Evolutionary conservation across 169 alveolate genomes (phyloP).

Genomic region (Eimeria brunetti): DNA sequence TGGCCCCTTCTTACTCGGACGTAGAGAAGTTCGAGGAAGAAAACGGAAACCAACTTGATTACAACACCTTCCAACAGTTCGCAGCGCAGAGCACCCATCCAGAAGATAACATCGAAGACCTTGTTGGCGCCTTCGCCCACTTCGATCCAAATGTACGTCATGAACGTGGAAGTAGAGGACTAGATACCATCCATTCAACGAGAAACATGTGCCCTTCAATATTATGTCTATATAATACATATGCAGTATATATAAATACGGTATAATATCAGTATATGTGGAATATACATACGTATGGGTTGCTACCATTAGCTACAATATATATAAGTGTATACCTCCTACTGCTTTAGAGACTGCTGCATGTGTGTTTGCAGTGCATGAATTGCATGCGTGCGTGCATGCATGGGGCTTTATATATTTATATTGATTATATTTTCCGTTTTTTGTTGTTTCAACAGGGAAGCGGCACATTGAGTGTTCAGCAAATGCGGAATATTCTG

Average conservation of each 20-base stretch:
- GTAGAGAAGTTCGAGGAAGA: slow-evolving; percentile 79
- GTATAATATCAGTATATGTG: too few relatives aligned
- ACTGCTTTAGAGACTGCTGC: neutral
- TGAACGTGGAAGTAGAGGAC: too few relatives aligned
- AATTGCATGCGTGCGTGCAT: neutral
- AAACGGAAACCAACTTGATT: slow-evolving; percentile 83
- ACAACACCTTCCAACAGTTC: slow-evolving; percentile 83
- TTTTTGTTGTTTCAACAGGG: too few relatives aligned
- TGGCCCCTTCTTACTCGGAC: slow-evolving; percentile 86
- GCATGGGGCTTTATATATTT: neutral
- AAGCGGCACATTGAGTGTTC: slow-evolving; percentile 81
- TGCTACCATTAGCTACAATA: too few relatives aligned
- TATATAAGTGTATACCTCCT: too few relatives aligned
- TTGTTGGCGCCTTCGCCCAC: slow-evolving; percentile 83
- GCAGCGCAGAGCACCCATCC: slow-evolving; percentile 84
- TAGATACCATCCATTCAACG: too few relatives aligned
- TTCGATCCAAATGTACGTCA: slow-evolving; percentile 82
- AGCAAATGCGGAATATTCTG: slow-evolving; percentile 85
- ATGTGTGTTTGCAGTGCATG: neutral
- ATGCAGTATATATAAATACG: too few relatives aligned
- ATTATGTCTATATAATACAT: too few relatives aligned
- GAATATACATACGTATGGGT: too few relatives aligned
- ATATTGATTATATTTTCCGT: neutral
- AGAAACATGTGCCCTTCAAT: too few relatives aligned
- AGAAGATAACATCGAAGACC: slow-evolving; percentile 85